Evolutionary conservation across 164 flowering plant genomes (phyloP), one percentile per base, ranked within the genome.

Genomic region (Stephania yunnanensis): DNA sequence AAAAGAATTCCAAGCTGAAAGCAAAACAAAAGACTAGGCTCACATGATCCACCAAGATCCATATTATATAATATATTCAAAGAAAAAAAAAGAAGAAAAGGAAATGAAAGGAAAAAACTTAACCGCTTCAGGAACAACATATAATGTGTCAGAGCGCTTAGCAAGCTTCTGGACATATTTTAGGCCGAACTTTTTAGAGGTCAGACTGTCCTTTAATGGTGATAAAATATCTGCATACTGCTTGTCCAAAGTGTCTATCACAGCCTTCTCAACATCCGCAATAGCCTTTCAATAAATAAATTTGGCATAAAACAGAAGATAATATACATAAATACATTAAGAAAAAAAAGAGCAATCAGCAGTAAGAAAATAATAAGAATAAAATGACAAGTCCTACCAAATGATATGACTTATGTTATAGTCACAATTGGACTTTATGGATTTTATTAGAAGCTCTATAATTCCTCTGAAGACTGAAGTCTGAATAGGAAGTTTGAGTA

Each of bases 151-250:
- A 75, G 91, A 83, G 69, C 97, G 87, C 78, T 90, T 92, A 9
- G 99, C 84, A 78, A 96, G 86, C 74, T 91, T 96, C 82, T 96
- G 96, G 30, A 96, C 97, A 83, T 91, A 92, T 80, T 91, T 91
- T 66, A 91, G 82, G 71, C 98, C 98, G 78, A 93, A 87, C 52
- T 88, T 93, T 70, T 89, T 88, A 3, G 92, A 91, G 6, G 83
- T 69, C 79, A 91, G 12, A 75, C 84, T 86, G 53, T 96, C 99
- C 84, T 91, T 96, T 81, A 96, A 74, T 48, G 98, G 97, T 61
- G 92, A 74, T 77, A 96, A 77, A 48, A 94, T 91, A 81, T 96
- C 99, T 36, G 93, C 90, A 75, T 92, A 92, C 65, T 94, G 97
- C 83, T 85, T 93, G 64, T 96, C 98, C 83, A 96, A 77, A 76